Evolutionary conservation across 768 basidiomycete species (phyloP), one percentile per base, ranked within the genome.

Genomic region (Galerina sulciceps): DNA sequence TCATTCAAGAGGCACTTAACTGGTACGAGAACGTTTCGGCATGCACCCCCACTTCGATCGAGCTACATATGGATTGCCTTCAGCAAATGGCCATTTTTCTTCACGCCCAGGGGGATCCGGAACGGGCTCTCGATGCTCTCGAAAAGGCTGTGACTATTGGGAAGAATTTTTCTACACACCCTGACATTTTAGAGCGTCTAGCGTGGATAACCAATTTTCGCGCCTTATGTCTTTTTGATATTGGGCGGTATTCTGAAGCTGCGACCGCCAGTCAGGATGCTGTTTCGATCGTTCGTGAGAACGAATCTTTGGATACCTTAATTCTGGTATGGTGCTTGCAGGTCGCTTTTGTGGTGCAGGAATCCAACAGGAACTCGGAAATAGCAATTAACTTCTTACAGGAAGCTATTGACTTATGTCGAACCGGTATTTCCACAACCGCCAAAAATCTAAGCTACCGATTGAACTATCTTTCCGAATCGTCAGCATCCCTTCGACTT

Each of bases 181-280:
- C 41, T 11, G 36, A 26, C 15, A 41, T 56, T 23, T 36, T 42
- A 11, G 15, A 34, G 9, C 18, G 38, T 10, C 35, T 35, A 10
- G 15, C 26, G 10, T 31, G 35, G 9, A 22, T 22, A 35, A 53
- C 40, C n/a, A 22, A 22, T 37, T 35, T 34, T 26, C 49, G 49
- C 10, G 53, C 54, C 15, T 34, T 45, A 22, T 34, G 45, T 17
- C 41, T 60, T 3, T 37, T 44, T 42, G 54, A 60, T 22, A 35
- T 55, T 37, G 59, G 59, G 6, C 59, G 42, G 14, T 60, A 56
- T 36, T 6, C 8, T 5, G 54, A 60, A 18, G 59, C 59, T 9
- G 35, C 52, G 1, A 15, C 14, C 4, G 48, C 43, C 10, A 37
- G 48, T 6, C 14, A 51, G 43, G 54, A 51, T 52, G 44, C 34